phyloP scores from a whole-genome alignment of 2,329 filamentous ascomycete genomes.

The Nothopassalora personata region DNA sequence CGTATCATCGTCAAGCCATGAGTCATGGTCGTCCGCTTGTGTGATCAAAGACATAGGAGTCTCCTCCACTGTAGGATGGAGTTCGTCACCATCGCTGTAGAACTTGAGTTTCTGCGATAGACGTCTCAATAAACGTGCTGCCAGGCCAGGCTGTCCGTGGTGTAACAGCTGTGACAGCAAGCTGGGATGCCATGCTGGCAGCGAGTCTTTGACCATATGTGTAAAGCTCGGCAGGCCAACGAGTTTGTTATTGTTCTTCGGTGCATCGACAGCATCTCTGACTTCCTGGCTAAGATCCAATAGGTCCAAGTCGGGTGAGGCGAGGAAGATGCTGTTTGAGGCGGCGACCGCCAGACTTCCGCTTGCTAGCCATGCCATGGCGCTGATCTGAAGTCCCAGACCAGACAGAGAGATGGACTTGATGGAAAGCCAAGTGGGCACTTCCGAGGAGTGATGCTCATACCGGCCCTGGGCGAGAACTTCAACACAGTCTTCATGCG shows the following conservation, averaged over 20 bases:
- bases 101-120: slow-evolving; percentile 76
- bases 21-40: slow-evolving; percentile 33
- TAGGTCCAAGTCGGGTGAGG: slow-evolving; percentile 67
- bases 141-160: slow-evolving; percentile 66
- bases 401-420: slow-evolving; percentile 23
- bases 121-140: slow-evolving; percentile 66
- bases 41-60: slow-evolving; percentile 5
- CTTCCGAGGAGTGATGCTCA: slow-evolving; percentile 12
- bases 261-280: slow-evolving; percentile 12
- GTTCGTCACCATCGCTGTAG: slow-evolving; percentile 69
- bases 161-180: slow-evolving; percentile 83
- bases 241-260: not conserved
- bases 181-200: slow-evolving; percentile 89
- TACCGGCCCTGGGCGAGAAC: slow-evolving; percentile 27
- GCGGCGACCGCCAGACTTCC: slow-evolving; percentile 82
- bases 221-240: slow-evolving; percentile 15
- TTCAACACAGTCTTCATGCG: slow-evolving; percentile 19
- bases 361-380: slow-evolving; percentile 65
- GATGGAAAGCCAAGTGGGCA: slow-evolving; percentile 21
- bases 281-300: slow-evolving; percentile 49
- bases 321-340: slow-evolving; percentile 85
- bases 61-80: slow-evolving; percentile 67
- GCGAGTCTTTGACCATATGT: slow-evolving; percentile 64
- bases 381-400: slow-evolving; percentile 20
- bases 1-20: slow-evolving; percentile 15